A percentile compares a stretch with the other conserved stretches of the same genome.
Evolutionary conservation across 495 filamentous ascomycete genomes (phyloP).

Genomic region (Daldinia grandis): DNA sequence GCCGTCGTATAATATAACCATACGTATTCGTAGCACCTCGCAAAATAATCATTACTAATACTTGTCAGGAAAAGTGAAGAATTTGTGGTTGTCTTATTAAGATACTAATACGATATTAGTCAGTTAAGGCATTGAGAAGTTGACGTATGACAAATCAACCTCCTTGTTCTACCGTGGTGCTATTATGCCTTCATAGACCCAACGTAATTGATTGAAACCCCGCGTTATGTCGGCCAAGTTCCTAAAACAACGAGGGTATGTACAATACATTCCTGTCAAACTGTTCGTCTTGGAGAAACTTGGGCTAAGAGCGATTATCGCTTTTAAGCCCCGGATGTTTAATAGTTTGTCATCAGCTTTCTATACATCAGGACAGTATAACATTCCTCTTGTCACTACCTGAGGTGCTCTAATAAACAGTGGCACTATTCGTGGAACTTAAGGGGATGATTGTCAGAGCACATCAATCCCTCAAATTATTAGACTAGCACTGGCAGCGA

Average conservation of each 20-base stretch:
- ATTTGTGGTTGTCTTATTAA: neutral
- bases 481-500: too few species aligned
- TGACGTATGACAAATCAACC: neutral
- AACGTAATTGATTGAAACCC: neutral
- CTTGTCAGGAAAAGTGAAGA: neutral
- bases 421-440: too few species aligned
- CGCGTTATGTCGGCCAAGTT: neutral
- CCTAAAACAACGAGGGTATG: neutral
- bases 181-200: too few species aligned
- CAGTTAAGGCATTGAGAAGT: neutral
- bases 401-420: too few species aligned
- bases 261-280: too few species aligned
- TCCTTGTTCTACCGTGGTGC: neutral
- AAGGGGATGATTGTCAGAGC: too few species aligned
- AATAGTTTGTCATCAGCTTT: neutral
- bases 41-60: neutral
- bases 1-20: neutral
- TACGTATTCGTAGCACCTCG: neutral
- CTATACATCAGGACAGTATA: too few species aligned
- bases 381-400: too few species aligned
- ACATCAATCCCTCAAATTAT: too few species aligned
- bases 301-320: neutral
- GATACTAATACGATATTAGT: neutral
- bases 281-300: neutral
- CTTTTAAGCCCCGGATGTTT: neutral